Evolutionary conservation across 2,329 filamentous ascomycete genomes (phyloP).

Genomic region (Fusarium nygamai): DNA sequence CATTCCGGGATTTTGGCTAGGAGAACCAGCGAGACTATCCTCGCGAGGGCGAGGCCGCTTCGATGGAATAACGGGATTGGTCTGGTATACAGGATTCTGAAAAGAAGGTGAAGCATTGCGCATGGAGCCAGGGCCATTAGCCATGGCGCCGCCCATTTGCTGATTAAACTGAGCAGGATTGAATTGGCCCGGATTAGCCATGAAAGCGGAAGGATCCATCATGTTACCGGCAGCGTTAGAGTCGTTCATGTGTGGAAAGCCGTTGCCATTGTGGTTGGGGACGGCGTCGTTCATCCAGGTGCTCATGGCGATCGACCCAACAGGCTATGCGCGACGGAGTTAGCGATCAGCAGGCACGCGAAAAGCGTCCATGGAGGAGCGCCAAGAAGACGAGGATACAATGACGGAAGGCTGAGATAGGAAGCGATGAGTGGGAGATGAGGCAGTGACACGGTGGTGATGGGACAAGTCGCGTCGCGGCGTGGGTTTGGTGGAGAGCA

Average conservation of each 20-base stretch:
- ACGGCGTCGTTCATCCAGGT: slow-evolving; percentile 78
- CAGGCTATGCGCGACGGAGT: slow-evolving; percentile 56
- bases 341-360: slow-evolving; percentile 55
- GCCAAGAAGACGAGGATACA: slow-evolving; percentile 44
- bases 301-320: slow-evolving; percentile 69
- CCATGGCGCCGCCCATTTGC: slow-evolving; percentile 69
- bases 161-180: slow-evolving; percentile 68
- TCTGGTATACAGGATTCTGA: slow-evolving; percentile 81
- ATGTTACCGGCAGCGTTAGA: slow-evolving; percentile 66
- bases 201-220: slow-evolving; percentile 73
- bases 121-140: slow-evolving; percentile 82
- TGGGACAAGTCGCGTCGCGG: slow-evolving; percentile 56
- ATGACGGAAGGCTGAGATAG: slow-evolving; percentile 52
- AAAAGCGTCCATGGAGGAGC: slow-evolving; percentile 54
- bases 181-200: slow-evolving; percentile 69
- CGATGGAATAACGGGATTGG: slow-evolving; percentile 86
- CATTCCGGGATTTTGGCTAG: slow-evolving; percentile 77
- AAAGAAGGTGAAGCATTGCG: slow-evolving; percentile 84
- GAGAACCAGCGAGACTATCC: slow-evolving; percentile 85
- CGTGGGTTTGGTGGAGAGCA: slow-evolving; percentile 53
- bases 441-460: slow-evolving; percentile 61
- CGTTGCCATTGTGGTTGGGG: slow-evolving; percentile 76
- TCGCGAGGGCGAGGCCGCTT: slow-evolving; percentile 86
- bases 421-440: slow-evolving; percentile 47
- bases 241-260: slow-evolving; percentile 72